Base-by-base conservation (phyloP, 352 stramenopile species). In the Peronospora destructor region DNA sequence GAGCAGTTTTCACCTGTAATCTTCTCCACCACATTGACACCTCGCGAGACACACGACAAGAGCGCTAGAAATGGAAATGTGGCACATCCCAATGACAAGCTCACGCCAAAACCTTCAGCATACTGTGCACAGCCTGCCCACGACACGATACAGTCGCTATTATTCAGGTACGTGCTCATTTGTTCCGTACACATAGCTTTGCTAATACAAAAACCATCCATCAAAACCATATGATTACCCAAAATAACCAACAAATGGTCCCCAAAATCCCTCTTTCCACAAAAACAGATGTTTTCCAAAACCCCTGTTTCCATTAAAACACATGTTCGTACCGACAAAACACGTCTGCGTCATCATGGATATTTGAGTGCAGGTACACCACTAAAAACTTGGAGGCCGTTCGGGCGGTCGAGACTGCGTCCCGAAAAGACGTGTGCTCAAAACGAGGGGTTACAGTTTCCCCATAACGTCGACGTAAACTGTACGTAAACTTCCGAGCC, bases 11-110 rank as follows among this genome's bases (percentile, higher is more conserved):
- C 42, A 90, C 81, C 61, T 45, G 79, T 89, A 59, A 92, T 84
- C 59, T 91, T 91, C 56, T 93, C 82, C 21, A 93, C 72, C 30
- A 93, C 76, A 44, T 88, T 88, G 21, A 93, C 64, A 17, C 77
- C 77, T 14, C 82, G 71, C 14, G 79, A 83, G 13, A 85, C 77
- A 56, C 78, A 93, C 42, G 77, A 86, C 42, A 93, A 65, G 42
- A 93, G 55, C 32, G 78, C 78, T 2, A 93, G 49, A 53, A 87
- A 93, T 38, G 82, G 82, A 55, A 90, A 93, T 32, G 68, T 77
- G 25, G 82, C 77, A 37, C 76, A 87, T n/a, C 82, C 82, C 4
- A 93, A 76, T n/a, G 82, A 87, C 37, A 91, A 59, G 39, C 79
- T 86, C 19, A 89, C 80, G 23, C 77, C 67, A 49, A 90, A 93